Evolutionary conservation across 768 basidiomycete genomes (phyloP).

Genomic region (Gyrodon lividus): DNA sequence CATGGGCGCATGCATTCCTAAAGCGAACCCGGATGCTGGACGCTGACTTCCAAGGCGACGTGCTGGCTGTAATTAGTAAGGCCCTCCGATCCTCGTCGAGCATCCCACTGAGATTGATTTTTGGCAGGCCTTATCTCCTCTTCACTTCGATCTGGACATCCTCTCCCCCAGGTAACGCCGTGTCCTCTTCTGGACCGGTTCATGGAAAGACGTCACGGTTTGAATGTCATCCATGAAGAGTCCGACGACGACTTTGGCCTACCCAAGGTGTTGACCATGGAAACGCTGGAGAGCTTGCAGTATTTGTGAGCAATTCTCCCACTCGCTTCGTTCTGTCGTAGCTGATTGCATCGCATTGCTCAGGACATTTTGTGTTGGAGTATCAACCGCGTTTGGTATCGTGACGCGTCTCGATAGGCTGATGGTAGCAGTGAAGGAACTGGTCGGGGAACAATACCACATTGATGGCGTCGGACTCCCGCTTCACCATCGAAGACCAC

Average conservation of each 20-base stretch:
- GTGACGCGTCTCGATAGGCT: constrained; percentile 73
- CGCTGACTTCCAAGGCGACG: constrained; percentile 79
- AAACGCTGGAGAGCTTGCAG: constrained; percentile 74
- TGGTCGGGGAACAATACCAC: constrained; percentile 86
- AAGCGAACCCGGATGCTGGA: constrained; percentile 73
- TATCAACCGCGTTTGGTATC: constrained; percentile 66
- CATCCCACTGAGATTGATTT: not conserved
- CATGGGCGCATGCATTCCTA: constrained; percentile 78
- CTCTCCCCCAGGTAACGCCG: constrained; percentile 86
- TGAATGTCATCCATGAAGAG: constrained; percentile 68
- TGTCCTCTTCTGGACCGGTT: constrained; percentile 58
- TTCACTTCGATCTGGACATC: constrained; percentile 66
- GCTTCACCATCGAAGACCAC: constrained; percentile 19
- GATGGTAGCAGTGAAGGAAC: constrained; percentile 80
- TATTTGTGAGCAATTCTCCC: constrained; percentile 59
- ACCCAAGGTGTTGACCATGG: constrained; percentile 65
- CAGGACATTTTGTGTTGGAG: constrained; percentile 72
- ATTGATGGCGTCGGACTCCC: constrained; percentile 62
- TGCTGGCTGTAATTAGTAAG: constrained; percentile 78
- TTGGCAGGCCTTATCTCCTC: constrained; percentile 70
- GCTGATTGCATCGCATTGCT: not conserved
- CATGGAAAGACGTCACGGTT: constrained; percentile 48
- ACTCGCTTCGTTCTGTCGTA: constrained; percentile 7
- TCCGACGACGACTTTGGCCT: constrained; percentile 75
- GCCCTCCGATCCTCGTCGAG: not conserved